Base-by-base conservation (phyloP, 2,329 filamentous ascomycete species). In the Beauveria rudraprayagi region DNA sequence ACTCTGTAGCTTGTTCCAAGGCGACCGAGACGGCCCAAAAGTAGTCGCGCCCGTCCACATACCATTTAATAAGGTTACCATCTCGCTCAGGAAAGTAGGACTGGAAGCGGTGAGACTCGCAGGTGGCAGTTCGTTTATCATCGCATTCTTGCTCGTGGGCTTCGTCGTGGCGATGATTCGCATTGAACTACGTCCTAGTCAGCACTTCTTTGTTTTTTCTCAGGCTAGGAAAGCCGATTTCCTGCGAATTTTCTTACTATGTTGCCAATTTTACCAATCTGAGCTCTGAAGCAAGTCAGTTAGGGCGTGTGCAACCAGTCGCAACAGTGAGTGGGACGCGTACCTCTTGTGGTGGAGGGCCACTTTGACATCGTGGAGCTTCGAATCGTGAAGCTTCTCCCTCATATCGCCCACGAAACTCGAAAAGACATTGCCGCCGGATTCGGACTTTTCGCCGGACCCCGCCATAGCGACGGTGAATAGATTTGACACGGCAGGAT, bases 1-100 rank as follows among this genome's bases (percentile, higher is more conserved):
- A 88, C 75, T 97, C 93, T 69, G 89, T 89, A 43, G 94, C 94
- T 63, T 87, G 82, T 65, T 97, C 92, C n/a, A 97, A 80, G 0
- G 92, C 93, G 40, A 88, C 85, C 0, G 92, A 95, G 11, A 99
- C 92, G 19, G 94, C 85, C 87, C 92, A 96, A 73, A 94, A 95
- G 74, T 99, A 99, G 75, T 97, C 90, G 63, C 92, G 82, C 3
- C 92, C 94, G 71, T 97, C 94, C 11, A 97, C 91, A 75, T 97
- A 97, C 92, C 93, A 99, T 77, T 97, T 97, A 71, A 94, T 81
- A 62, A 89, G 80, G 73, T 97, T 97, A 30, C 87, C 89, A 11
- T 93, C 86, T 48, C 88, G 86, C 71, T 93, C 88, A 0, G 93
- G 93, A 43, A 95, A 95, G 75, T 90, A 99, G 4, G 91, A 96